These are phyloP conservation scores for Erythrobasidium hasegawianum DNA, from an alignment of 1,284 basidiomycete genomes.

Conservation along the genomic window DNA sequence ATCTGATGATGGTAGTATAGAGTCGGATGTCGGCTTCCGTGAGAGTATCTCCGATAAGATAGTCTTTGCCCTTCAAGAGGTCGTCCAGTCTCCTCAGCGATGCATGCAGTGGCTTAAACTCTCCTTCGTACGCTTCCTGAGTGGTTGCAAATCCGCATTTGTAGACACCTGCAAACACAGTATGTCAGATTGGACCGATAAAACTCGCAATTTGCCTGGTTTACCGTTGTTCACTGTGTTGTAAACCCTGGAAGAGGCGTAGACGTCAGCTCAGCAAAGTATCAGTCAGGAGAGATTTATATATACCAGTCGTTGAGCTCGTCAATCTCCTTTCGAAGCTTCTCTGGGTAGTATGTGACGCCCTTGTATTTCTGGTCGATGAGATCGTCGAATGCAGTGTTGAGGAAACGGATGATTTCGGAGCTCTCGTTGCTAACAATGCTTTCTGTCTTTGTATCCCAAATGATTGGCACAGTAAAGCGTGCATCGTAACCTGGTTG, in stretches of 20 bases:
- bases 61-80: slow-evolving; percentile 71
- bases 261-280: neutral
- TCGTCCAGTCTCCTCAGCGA: slow-evolving; percentile 77
- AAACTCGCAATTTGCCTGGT: neutral
- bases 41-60: slow-evolving; percentile 71
- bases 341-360: slow-evolving; percentile 63
- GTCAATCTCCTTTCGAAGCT: slow-evolving; percentile 73
- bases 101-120: slow-evolving; percentile 62
- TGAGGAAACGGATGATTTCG: slow-evolving; percentile 56
- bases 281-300: neutral
- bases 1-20: slow-evolving; percentile 75
- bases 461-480: slow-evolving; percentile 88
- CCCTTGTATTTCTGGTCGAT: slow-evolving; percentile 60
- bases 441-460: slow-evolving; percentile 84
- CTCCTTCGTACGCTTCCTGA: slow-evolving; percentile 74
- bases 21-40: slow-evolving; percentile 91
- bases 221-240: slow-evolving; percentile 50
- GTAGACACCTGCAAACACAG: slow-evolving; percentile 59
- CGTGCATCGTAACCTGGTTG: slow-evolving; percentile 66
- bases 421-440: slow-evolving; percentile 95
- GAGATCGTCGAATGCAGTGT: slow-evolving; percentile 62
- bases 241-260: slow-evolving; percentile 24
- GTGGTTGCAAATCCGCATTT: slow-evolving; percentile 81
- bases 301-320: slow-evolving; percentile 80
- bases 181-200: neutral